phyloP scores from a whole-genome alignment of 164 flowering plant species.

The Chimonanthus praecox region DNA sequence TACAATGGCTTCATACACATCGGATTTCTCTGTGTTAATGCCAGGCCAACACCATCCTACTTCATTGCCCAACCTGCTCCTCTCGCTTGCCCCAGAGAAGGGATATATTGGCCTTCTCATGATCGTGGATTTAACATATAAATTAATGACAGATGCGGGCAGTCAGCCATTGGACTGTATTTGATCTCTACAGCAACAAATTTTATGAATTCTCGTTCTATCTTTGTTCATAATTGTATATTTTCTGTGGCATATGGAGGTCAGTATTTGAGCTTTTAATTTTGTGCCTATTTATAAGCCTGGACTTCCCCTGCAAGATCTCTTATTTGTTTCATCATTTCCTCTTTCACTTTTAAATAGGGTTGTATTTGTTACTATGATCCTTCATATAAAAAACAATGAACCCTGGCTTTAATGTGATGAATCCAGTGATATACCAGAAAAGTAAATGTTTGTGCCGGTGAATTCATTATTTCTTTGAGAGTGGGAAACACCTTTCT shows the following conservation, averaged over 20 bases:
- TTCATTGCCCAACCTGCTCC: conserved; percentile 86
- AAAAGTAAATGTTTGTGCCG: too few relatives aligned
- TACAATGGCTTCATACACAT: conserved; percentile 24
- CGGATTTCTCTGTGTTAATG: conserved; percentile 79
- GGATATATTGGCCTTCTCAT: conserved; percentile 64
- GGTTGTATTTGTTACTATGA: neutral
- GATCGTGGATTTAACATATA: conserved; percentile 23
- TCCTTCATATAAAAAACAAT: neutral
- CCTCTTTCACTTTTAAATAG: neutral
- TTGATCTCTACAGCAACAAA: neutral
- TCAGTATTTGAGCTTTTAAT: neutral
- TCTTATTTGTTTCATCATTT: neutral
- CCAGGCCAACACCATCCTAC: conserved; percentile 77
- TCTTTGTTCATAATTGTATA: neutral
- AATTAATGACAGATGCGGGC: neutral
- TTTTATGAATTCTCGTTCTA: neutral
- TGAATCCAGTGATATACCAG: too few relatives aligned
- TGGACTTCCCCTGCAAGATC: neutral
- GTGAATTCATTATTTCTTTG: too few relatives aligned
- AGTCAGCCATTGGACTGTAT: neutral
- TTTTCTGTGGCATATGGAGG: neutral
- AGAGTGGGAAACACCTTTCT: too few relatives aligned
- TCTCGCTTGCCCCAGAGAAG: conserved; percentile 68
- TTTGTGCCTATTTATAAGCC: neutral
- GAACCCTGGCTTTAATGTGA: too few relatives aligned